These are phyloP conservation scores for Cucumis melo DNA, from an alignment of 306 rosid species.

Conservation along the genomic window DNA sequence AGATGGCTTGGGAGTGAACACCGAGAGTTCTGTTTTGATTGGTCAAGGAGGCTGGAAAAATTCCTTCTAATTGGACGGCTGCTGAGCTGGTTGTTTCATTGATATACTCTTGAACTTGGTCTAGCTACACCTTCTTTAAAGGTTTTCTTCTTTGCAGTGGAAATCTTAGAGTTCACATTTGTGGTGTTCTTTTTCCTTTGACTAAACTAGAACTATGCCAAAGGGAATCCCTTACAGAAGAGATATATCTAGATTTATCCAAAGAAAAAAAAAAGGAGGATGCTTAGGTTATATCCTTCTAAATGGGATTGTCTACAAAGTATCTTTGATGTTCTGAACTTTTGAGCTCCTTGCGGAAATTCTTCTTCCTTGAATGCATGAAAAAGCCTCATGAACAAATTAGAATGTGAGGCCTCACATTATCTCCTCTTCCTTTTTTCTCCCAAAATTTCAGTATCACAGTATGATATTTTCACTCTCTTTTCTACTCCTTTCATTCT, in stretches of 20 bases:
- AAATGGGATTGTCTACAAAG: no score
- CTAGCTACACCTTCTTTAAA: neutral
- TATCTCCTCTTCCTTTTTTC: no score
- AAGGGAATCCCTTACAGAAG: neutral
- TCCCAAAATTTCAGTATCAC: neutral
- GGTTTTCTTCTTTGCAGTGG: neutral
- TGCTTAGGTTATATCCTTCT: neutral
- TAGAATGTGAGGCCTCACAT: no score
- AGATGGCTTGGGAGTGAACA: neutral
- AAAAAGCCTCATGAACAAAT: no score
- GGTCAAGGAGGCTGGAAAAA: neutral
- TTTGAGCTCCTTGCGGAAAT: no score
- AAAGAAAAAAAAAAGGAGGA: neutral
- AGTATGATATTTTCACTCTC: neutral
- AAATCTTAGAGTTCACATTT: neutral
- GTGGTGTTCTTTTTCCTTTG: neutral
- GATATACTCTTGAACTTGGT: no score
- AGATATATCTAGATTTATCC: neutral
- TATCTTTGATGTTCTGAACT: no score
- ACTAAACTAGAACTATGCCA: neutral
- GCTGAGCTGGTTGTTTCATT: no score
- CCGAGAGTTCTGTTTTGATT: neutral
- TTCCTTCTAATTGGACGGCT: neutral
- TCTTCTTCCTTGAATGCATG: no score
- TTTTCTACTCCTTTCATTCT: neutral